Evolutionary conservation across 805 yeast species (phyloP).

Genomic region (Candida boleticola): DNA sequence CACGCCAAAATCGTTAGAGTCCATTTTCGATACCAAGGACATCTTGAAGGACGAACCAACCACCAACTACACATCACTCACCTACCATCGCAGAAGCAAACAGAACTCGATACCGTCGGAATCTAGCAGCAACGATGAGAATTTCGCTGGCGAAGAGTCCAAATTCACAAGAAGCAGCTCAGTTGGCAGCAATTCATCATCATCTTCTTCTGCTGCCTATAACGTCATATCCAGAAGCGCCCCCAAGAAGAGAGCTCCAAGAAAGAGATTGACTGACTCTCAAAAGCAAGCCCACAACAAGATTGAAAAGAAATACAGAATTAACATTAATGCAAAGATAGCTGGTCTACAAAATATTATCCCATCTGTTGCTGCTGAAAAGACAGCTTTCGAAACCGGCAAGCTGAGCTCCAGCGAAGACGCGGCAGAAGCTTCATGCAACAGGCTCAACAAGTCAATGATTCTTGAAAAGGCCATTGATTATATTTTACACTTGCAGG

Average conservation of each 20-base stretch:
- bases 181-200: too few species aligned
- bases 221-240: too few species aligned
- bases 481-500: conserved; percentile 54
- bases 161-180: conserved; percentile 6
- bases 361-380: conserved; percentile 64
- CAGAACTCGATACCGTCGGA: neutral
- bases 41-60: conserved; percentile 18
- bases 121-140: conserved; percentile 4
- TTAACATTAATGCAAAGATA: conserved; percentile 69
- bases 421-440: neutral
- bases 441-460: conserved; percentile 61
- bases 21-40: conserved; percentile 29
- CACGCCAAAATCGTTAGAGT: conserved; percentile 23
- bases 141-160: conserved; percentile 5
- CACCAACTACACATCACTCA: neutral
- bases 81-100: conserved; percentile 1
- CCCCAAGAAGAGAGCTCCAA: conserved; percentile 41
- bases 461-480: conserved; percentile 68
- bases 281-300: conserved; percentile 74
- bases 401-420: conserved; percentile 9
- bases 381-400: conserved; percentile 57
- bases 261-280: conserved; percentile 53
- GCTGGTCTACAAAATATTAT: conserved; percentile 65
- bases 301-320: conserved; percentile 69
- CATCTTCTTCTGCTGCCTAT: too few species aligned